Percentiles rank a stretch among this genome's conserved stretches.
Conservation (phyloP, 2,329 filamentous ascomycete species). For the Sarocladiaceae sp. region DNA sequence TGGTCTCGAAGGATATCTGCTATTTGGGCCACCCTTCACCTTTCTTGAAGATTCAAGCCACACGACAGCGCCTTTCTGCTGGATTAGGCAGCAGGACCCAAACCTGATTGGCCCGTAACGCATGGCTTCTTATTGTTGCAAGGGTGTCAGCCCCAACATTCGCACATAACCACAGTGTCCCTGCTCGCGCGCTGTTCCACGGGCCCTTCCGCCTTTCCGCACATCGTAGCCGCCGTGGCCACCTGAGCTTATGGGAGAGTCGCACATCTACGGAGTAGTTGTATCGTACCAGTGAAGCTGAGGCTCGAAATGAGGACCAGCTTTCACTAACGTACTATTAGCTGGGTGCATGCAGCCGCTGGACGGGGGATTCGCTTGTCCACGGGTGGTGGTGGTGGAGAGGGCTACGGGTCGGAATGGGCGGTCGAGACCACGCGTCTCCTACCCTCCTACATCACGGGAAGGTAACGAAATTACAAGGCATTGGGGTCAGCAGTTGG, state of each 20-base stretch:
- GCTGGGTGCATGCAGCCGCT: too few species aligned
- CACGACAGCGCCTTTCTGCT: not conserved
- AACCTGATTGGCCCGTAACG: not conserved
- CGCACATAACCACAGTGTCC: not conserved
- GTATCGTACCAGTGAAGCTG: too few species aligned
- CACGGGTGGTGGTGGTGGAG: conserved; percentile 1
- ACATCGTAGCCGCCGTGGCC: too few species aligned
- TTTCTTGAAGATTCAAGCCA: not conserved
- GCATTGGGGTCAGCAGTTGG: too few species aligned
- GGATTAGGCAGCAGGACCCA: not conserved
- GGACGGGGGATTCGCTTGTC: too few species aligned
- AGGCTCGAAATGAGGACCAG: too few species aligned
- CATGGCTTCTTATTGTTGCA: not conserved
- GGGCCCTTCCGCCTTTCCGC: too few species aligned
- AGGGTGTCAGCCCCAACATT: conserved; percentile 2
- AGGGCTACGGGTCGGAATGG: conserved; percentile 2
- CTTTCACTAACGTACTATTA: too few species aligned
- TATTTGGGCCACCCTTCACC: not conserved
- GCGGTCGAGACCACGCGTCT: conserved; percentile 6
- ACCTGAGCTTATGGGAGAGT: too few species aligned
- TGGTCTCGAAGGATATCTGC: not conserved
- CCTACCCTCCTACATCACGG: conserved; percentile 6
- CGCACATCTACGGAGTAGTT: too few species aligned
- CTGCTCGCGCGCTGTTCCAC: too few species aligned
- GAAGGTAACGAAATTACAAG: too few species aligned